Evolutionary conservation across 345 rosid species (phyloP).

Genomic region (Kernera saxatilis): DNA sequence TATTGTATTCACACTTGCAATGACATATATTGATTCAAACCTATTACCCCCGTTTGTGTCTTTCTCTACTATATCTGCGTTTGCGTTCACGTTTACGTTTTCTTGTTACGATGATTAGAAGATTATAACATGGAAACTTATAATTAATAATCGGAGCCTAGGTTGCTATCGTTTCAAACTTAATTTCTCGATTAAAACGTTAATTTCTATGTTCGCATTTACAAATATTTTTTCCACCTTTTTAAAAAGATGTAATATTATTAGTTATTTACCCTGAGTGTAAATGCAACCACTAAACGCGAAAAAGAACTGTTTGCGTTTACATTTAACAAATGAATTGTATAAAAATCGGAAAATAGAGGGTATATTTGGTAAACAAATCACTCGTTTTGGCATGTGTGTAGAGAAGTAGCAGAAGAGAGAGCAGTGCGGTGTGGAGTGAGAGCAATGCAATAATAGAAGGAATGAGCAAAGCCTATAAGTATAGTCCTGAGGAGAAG

Average conservation of each 20-base stretch:
- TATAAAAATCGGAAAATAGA: not conserved
- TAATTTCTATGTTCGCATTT: not conserved
- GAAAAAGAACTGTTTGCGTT: not conserved
- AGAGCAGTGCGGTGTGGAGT: conserved; percentile 53
- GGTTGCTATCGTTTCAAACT: not conserved
- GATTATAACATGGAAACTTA: not conserved
- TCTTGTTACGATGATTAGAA: not conserved
- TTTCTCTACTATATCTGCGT: not conserved
- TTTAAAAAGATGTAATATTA: not conserved
- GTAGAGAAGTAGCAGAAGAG: conserved; percentile 42
- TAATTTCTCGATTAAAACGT: not conserved
- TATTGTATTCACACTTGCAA: conserved; percentile 5
- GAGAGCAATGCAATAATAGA: conserved; percentile 83
- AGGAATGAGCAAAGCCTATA: conserved; percentile 72
- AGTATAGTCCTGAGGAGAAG: conserved; percentile 86
- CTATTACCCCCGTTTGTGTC: not conserved
- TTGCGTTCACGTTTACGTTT: not conserved
- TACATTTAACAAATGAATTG: not conserved
- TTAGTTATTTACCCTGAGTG: not conserved
- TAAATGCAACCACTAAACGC: not conserved
- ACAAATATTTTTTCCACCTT: not conserved
- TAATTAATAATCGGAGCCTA: not conserved
- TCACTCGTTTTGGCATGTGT: conserved; percentile 1
- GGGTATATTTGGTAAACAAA: not conserved
- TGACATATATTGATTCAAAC: not conserved